Base-by-base conservation (phyloP, 805 yeast species). In the Metschnikowia colocasiae region DNA sequence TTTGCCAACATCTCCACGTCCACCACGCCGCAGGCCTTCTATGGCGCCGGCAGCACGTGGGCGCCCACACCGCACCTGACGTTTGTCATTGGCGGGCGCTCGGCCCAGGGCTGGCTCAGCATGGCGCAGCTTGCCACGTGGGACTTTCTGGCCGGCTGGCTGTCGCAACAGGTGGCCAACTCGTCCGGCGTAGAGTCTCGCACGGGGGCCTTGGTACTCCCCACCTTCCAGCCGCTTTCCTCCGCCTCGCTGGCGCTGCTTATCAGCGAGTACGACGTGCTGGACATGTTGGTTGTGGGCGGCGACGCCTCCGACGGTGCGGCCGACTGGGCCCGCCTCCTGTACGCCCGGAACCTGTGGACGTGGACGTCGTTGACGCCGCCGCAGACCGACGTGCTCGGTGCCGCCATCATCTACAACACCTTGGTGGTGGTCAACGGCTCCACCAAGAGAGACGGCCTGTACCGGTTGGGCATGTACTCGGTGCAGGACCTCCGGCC, bases 121-220 rank as follows among this genome's bases (percentile, higher is more conserved):
- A 78, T 86, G 82, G 75, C 75, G 55, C 94, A 86, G 62, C 65
- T 85, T 16, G 92, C 94, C 0, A 63, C 83, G 2, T 85, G 90
- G 87, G 82, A 81, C 55, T 80, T 79, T 50, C 69, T 72, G 41
- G 67, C 86, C 7, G 76, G 76, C 0, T 87, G 95, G 95, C 75
- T 86, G 3, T 85, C 80, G 59, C 54, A 63, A 33, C 55, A 62
- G 51, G 57, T 68, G 1, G 60, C 57, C 1, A 50, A 53, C 9
- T 50, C 50, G 13, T 22, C 48, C 7, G 50, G 65, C 9, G 68
- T 85, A 1, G 80, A 79, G 51, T 73, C 88, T 7, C 68, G 94
- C 41, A 72, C 69, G 3, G 61, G 65, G 35, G 68, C 89, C 0
- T 60, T 83, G 49, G 69, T 74, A 4, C 63, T 85, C 26, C 88